Evolutionary conservation across 345 rosid species (phyloP), one percentile per base, ranked within the genome.

Genomic region (Boechera divaricarpa): DNA sequence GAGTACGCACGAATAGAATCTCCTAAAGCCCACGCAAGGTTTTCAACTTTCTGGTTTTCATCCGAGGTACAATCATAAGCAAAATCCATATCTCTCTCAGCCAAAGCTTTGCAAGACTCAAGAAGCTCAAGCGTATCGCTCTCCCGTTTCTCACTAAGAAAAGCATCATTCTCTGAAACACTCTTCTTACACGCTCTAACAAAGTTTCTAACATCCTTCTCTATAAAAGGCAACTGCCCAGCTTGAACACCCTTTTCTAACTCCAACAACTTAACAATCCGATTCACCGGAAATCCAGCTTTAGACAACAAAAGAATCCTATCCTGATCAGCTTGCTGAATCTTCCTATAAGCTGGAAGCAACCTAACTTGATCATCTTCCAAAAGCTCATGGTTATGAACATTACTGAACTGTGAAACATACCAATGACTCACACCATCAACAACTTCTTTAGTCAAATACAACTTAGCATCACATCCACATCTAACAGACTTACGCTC

Each of bases 291-390:
- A 75, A 92, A 94, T 6, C 98, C 98, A 65, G 97, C 98, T 84
- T 92, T 92, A 6, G 97, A 92, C 9, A 94, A 83, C 77, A 94
- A 78, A 39, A 94, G 88, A 77, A 94, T 92, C 64, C 93, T 86
- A 31, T 94, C 97, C 79, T 90, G 97, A 80, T 94, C 98, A 24
- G 87, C 81, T 78, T 88, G 95, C 31, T 88, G 90, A 68, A 94
- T 92, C 87, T 94, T 94, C 21, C 97, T 80, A 79, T 94, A 94
- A 0, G 98, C 98, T 4, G 98, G 98, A 51, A 94, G 91, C 28
- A 94, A 74, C 68, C 97, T 87, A 18, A 94, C 98, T 81, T 94
- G 95, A 59, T 92, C 97, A 82, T 90, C 98, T 82, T 92, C 97
- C 66, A 94, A 69, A 64, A 94, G 86, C 78, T 92, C 97, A 62